Percentiles rank a stretch among this genome's conserved stretches.
Evolutionary conservation across 768 basidiomycete species (phyloP).

Genomic region (Cystobasidium ongulense): DNA sequence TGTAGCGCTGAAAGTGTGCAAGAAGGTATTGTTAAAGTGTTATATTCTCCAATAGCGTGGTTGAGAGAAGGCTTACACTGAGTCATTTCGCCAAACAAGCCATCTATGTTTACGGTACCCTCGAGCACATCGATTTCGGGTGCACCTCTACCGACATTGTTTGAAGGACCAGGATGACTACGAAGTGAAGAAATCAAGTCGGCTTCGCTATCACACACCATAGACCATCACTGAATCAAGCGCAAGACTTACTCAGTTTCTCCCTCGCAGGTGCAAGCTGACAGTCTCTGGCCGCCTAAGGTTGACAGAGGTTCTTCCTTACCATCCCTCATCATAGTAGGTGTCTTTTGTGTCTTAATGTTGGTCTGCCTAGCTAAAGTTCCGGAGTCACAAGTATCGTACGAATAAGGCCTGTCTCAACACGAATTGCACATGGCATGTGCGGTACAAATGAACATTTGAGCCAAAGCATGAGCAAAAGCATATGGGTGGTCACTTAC

Average conservation of each 20-base stretch:
- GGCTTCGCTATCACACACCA: background rate
- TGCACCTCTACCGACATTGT: constrained; percentile 59
- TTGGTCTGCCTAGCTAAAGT: constrained; percentile 74
- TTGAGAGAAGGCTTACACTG: constrained; percentile 69
- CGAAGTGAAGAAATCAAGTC: background rate
- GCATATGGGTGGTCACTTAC: constrained; percentile 32
- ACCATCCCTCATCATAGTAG: constrained; percentile 46
- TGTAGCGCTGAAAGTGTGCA: background rate
- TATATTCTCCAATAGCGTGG: constrained; percentile 58
- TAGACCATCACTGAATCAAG: no score
- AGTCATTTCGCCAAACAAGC: constrained; percentile 58
- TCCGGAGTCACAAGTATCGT: constrained; percentile 75
- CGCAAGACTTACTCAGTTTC: constrained; percentile 46
- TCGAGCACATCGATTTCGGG: constrained; percentile 66
- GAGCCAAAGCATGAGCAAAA: no score
- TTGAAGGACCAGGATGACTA: constrained; percentile 74
- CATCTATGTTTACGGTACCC: constrained; percentile 45
- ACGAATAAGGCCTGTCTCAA: constrained; percentile 51
- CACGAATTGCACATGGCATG: no score
- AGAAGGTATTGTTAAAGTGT: background rate
- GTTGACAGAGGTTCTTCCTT: constrained; percentile 54
- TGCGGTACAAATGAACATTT: no score
- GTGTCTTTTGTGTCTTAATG: constrained; percentile 53
- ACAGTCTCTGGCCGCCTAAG: constrained; percentile 76
- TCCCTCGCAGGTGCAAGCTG: constrained; percentile 75